Base-by-base conservation (phyloP, 1,139 yeast species). In the Scheffersomyces segobiensis region DNA sequence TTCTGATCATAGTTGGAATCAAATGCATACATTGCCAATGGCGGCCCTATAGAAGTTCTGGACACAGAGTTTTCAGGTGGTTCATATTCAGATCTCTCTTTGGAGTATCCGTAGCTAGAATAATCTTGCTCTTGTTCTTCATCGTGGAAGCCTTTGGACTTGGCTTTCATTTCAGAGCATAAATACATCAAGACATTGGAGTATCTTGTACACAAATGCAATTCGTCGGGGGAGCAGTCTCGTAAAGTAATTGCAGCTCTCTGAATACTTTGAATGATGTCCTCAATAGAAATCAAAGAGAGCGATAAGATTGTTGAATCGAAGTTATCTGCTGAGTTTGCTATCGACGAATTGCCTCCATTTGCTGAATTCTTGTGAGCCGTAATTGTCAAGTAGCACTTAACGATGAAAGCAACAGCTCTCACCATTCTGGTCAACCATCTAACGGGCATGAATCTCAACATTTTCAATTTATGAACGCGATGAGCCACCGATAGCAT, bases 391-490 rank as follows among this genome's bases (percentile, higher is more conserved):
- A 89, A 73, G 66, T 89, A 88, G 68, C 96, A 90, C 70, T 93
- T 93, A 12, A 93, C 96, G 57, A 93, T 83, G 69, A 93, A 93
- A 2, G 97, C 96, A 6, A 92, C 93, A 0, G 97, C 93, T 65
- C 96, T 84, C n/a, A 93, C 93, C 48, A 92, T 87, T 59, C 97
- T 79, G 0, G 93, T 89, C 5, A 90, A 87, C 97, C 97, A 93
- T 62, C 97, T 79, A 17, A 92, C 93, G 0, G 98, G 97, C 87
- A 93, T 91, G 67, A 83, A 89, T 60, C 87, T 79, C 56, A 91
- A 75, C 77, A 88, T 76, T 61, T 84, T 85, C 61, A 88, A 76
- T 60, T 81, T 79, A 66, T 89, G 92, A 2, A 91, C 87, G 51
- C 96, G 76, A 57, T 86, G 86, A 2, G 95, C 91, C 3, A 89